Conservation (phyloP, 768 basidiomycete genomes). For the Lyophyllum shimeji region DNA sequence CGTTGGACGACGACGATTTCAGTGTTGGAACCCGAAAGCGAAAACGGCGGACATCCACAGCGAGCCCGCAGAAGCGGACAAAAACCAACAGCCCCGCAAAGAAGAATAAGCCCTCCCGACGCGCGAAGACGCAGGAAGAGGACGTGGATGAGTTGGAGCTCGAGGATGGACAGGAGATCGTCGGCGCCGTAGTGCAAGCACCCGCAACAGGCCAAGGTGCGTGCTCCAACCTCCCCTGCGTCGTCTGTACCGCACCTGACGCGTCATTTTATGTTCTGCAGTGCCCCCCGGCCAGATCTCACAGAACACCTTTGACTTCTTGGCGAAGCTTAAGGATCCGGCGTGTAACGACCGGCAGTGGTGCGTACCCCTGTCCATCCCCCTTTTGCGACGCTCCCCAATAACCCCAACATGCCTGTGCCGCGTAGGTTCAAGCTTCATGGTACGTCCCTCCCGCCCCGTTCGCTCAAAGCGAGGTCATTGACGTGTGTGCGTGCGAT, state of each 20-base stretch:
- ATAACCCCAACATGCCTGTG: background rate
- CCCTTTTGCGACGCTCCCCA: background rate
- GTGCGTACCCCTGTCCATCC: conserved; percentile 34
- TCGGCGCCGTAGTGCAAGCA: conserved; percentile 77
- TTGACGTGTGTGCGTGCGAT: background rate
- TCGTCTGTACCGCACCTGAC: background rate
- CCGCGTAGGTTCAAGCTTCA: conserved; percentile 78
- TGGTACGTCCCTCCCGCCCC: conserved; percentile 37
- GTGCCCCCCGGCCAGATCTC: conserved; percentile 88
- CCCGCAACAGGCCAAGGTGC: conserved; percentile 80
- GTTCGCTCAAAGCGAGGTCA: background rate
- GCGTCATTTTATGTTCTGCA: conserved; percentile 23
- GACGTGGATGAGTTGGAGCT: conserved; percentile 41
- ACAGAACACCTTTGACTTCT: conserved; percentile 80
- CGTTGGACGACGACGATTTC: conserved; percentile 32
- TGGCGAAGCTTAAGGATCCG: conserved; percentile 67
- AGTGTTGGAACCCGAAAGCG: conserved; percentile 21
- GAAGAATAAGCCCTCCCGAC: conserved; percentile 24
- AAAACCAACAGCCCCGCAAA: conserved; percentile 22
- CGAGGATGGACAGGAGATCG: conserved; percentile 66
- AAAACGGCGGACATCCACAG: conserved; percentile 14
- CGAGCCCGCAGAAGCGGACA: conserved; percentile 28
- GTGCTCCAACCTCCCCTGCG: conserved; percentile 12
- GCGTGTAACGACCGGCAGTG: conserved; percentile 84
- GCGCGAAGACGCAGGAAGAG: conserved; percentile 12